Conservation (phyloP, 331 rosid species). For the Phaseolus coccineus region DNA sequence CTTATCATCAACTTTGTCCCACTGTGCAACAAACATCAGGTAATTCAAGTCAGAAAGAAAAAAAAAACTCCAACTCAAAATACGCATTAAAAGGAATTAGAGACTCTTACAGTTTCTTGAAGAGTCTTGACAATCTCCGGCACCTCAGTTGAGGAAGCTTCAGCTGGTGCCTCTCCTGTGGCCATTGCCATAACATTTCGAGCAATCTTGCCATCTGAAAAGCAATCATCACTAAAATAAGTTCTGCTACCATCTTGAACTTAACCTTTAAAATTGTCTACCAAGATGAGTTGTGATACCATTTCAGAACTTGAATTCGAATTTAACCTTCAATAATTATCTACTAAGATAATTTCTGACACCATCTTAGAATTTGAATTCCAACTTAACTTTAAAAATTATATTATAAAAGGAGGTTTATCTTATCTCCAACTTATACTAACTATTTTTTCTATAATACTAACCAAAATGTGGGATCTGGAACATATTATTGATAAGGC, state of each 20-base stretch:
- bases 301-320: no score
- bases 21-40: constrained; percentile 51
- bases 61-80: not conserved
- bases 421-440: not conserved
- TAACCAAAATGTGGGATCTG: not conserved
- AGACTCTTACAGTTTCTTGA: constrained; percentile 70
- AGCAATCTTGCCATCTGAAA: constrained; percentile 72
- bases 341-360: no score
- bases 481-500: not conserved
- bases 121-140: constrained; percentile 73
- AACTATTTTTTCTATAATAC: not conserved
- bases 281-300: no score
- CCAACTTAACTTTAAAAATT: not conserved
- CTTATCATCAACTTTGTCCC: constrained; percentile 95
- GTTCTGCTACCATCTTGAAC: not conserved
- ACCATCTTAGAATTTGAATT: not conserved
- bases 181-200: constrained; percentile 91
- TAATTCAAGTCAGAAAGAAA: constrained; percentile 25
- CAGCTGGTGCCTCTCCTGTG: constrained; percentile 89
- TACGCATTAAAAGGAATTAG: not conserved
- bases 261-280: no score
- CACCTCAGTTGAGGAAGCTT: constrained; percentile 65
- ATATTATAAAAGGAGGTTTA: not conserved
- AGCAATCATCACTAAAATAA: not conserved
- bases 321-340: no score